A percentile compares a stretch with the other conserved stretches of the same genome.
Evolutionary conservation across 148 eudicot species (phyloP).

Genomic region (Rhododendron ovatum): DNA sequence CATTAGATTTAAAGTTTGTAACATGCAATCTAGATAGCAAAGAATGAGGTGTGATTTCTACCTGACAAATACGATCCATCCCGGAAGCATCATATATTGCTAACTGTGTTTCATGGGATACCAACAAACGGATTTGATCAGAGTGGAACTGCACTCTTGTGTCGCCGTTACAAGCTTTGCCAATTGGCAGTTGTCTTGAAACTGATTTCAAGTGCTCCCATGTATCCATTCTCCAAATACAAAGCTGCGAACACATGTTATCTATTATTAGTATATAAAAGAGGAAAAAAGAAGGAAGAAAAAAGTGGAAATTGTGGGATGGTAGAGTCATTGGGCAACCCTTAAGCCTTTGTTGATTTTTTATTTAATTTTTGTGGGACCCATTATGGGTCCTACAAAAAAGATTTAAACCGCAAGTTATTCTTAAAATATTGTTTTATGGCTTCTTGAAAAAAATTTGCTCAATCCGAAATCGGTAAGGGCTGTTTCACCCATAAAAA

Average conservation of each 20-base stretch:
- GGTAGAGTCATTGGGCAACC: not conserved
- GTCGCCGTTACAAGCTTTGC: conserved; percentile 61
- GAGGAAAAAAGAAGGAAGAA: too few species aligned
- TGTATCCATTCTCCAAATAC: conserved; percentile 71
- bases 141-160: conserved; percentile 82
- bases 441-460: too few species aligned
- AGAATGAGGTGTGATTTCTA: conserved; percentile 12
- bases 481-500: not conserved
- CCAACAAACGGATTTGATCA: conserved; percentile 68
- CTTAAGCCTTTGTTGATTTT: too few species aligned
- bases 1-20: conserved; percentile 1
- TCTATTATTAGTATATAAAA: not conserved
- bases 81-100: conserved; percentile 81
- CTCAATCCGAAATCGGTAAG: too few species aligned
- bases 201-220: conserved; percentile 69
- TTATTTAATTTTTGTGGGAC: too few species aligned
- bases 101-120: conserved; percentile 76
- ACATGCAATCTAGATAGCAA: not conserved
- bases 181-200: conserved; percentile 66
- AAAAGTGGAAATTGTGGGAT: not conserved
- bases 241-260: conserved; percentile 39
- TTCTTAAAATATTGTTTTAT: too few species aligned
- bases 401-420: too few species aligned
- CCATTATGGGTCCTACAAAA: too few species aligned
- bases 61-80: conserved; percentile 78